Evolutionary conservation across 345 rosid genomes (phyloP).

Genomic region (Psidium guajava): DNA sequence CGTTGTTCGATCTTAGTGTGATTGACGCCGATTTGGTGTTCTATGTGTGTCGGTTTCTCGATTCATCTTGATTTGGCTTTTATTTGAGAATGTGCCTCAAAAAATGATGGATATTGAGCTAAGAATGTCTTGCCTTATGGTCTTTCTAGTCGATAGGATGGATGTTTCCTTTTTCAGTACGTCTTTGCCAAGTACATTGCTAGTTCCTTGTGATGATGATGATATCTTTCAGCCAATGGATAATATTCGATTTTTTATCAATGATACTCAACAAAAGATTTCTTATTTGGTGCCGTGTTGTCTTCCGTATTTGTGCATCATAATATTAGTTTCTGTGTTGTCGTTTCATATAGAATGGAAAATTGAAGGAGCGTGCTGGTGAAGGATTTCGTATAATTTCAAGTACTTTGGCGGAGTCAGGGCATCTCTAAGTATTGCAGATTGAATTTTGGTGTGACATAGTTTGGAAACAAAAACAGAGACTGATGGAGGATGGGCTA

Average conservation of each 20-base stretch:
- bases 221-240: not conserved
- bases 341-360: not conserved
- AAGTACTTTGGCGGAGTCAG: not conserved
- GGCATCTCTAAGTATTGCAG: not conserved
- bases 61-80: not conserved
- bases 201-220: not conserved
- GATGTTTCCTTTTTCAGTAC: not conserved
- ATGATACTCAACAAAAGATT: not conserved
- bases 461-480: not conserved
- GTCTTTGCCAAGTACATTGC: not conserved
- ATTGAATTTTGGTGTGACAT: not conserved
- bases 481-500: conserved; percentile 50
- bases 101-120: not conserved
- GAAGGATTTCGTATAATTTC: not conserved
- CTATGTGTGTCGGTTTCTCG: not conserved
- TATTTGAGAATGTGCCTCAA: not conserved
- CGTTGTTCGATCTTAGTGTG: not conserved
- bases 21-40: not conserved
- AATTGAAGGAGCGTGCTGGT: not conserved
- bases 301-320: not conserved
- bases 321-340: not conserved
- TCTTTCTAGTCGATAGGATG: not conserved
- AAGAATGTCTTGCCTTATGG: not conserved
- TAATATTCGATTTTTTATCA: not conserved
- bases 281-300: not conserved